Conservation (phyloP, 495 filamentous ascomycete genomes). For the Apiosordaria backusii region DNA sequence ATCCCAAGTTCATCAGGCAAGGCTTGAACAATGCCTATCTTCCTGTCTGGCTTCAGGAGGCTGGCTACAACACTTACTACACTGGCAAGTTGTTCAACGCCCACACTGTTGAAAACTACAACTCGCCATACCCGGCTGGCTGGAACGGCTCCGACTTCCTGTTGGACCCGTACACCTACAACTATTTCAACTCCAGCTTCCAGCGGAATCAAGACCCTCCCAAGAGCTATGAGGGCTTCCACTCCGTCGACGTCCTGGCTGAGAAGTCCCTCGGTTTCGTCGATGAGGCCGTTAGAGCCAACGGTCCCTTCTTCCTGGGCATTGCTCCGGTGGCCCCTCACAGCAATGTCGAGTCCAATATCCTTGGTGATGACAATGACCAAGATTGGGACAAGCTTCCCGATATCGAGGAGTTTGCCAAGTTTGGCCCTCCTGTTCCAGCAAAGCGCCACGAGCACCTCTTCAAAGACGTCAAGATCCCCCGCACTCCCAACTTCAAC, state of each 20-base stretch:
- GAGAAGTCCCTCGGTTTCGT: constrained; percentile 61
- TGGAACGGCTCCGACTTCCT: constrained; percentile 63
- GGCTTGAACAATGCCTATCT: constrained; percentile 66
- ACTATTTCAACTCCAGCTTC: constrained; percentile 63
- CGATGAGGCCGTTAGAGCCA: constrained; percentile 53
- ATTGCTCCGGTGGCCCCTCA: constrained; percentile 68
- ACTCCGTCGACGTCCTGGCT: constrained; percentile 60
- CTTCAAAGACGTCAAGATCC: constrained; percentile 46
- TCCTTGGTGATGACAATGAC: neutral
- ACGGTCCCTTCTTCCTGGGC: constrained; percentile 61
- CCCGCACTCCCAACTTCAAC: constrained; percentile 53
- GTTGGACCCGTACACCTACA: constrained; percentile 69
- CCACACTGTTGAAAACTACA: constrained; percentile 56
- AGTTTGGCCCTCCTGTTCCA: constrained; percentile 54
- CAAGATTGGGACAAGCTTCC: neutral
- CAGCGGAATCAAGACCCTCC: constrained; percentile 61
- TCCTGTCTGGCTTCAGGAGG: constrained; percentile 65
- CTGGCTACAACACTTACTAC: constrained; percentile 72
- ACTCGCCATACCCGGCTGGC: constrained; percentile 53
- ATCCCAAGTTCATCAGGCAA: constrained; percentile 64
- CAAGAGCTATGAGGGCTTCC: constrained; percentile 53
- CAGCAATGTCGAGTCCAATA: constrained; percentile 43
- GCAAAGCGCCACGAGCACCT: constrained; percentile 45
- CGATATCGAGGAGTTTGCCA: constrained; percentile 17
- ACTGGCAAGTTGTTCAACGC: constrained; percentile 71